Conservation (phyloP, 805 yeast species). For the Saturnispora silvae region DNA sequence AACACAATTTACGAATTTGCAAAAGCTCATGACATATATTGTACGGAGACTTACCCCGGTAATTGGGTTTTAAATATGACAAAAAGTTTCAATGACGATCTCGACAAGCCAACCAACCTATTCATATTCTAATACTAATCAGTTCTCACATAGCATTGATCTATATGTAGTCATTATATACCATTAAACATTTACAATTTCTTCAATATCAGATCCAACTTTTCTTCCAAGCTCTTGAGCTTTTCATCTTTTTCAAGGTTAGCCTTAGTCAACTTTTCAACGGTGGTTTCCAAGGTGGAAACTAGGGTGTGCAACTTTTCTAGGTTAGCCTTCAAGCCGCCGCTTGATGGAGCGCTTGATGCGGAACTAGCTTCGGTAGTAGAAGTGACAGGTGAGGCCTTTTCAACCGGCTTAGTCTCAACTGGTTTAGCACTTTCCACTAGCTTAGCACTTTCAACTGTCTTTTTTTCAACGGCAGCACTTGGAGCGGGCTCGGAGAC, state of each 20-base stretch:
- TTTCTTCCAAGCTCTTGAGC: conserved; percentile 46
- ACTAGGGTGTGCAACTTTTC: conserved; percentile 56
- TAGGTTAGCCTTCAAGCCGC: conserved; percentile 62
- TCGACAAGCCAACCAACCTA: neutral
- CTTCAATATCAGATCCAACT: conserved; percentile 43
- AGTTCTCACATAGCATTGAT: no score
- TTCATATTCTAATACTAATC: no score
- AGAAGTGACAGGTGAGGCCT: conserved; percentile 3
- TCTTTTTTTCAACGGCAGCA: neutral
- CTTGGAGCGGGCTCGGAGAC: neutral
- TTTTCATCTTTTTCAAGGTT: conserved; percentile 58
- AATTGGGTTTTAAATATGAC: conserved; percentile 2
- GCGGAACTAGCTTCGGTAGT: conserved; percentile 12
- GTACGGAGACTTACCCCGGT: conserved; percentile 5
- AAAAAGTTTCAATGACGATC: neutral
- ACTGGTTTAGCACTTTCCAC: conserved; percentile 8
- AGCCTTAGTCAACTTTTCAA: conserved; percentile 39
- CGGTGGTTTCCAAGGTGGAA: conserved; percentile 43
- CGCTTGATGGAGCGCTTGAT: conserved; percentile 30
- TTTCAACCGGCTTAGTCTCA: neutral
- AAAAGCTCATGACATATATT: conserved; percentile 1
- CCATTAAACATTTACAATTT: conserved; percentile 20
- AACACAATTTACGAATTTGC: conserved; percentile 3
- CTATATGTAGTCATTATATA: neutral
- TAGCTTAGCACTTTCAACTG: neutral